Percentiles rank a stretch among this genome's conserved stretches.
Evolutionary conservation across 345 rosid species (phyloP).

Genomic region (Physaria fendleri): DNA sequence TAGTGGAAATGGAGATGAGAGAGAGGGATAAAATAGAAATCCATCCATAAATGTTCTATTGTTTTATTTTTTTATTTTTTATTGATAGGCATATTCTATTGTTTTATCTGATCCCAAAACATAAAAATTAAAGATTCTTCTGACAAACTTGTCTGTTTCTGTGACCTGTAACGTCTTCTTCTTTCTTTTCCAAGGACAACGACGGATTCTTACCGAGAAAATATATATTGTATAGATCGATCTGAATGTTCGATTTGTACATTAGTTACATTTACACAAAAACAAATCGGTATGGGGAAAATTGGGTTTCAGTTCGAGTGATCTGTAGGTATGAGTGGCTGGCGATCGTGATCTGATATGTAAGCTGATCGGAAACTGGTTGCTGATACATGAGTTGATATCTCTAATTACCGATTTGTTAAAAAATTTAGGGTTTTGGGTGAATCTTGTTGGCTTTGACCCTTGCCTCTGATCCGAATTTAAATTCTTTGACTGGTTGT

Average conservation of each 20-base stretch:
- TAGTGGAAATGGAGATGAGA: too few relatives aligned
- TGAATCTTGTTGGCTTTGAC: neutral
- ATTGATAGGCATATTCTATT: too few relatives aligned
- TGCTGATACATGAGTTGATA: slow-evolving; percentile 10
- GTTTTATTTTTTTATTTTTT: too few relatives aligned
- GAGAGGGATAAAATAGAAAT: too few relatives aligned
- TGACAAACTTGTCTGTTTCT: slow-evolving; percentile 21
- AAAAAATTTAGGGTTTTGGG: neutral
- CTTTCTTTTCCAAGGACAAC: slow-evolving; percentile 14
- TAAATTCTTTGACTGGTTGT: neutral
- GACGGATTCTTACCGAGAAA: slow-evolving; percentile 7
- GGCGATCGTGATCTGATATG: slow-evolving; percentile 26
- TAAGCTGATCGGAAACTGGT: slow-evolving; percentile 16
- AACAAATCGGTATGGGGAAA: neutral
- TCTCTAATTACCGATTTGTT: neutral
- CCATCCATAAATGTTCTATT: too few relatives aligned
- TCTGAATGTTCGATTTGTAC: slow-evolving; percentile 7
- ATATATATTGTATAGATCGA: slow-evolving; percentile 7
- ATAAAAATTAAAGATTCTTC: slow-evolving; percentile 28
- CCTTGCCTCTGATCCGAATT: slow-evolving; percentile 5
- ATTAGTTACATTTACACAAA: neutral
- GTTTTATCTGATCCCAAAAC: slow-evolving; percentile 26
- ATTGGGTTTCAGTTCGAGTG: slow-evolving; percentile 19
- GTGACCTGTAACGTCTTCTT: slow-evolving; percentile 28
- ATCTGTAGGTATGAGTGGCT: slow-evolving; percentile 19